Evolutionary conservation across 208 protist genomes (phyloP).

Genomic region (Strigomonas culicis): DNA sequence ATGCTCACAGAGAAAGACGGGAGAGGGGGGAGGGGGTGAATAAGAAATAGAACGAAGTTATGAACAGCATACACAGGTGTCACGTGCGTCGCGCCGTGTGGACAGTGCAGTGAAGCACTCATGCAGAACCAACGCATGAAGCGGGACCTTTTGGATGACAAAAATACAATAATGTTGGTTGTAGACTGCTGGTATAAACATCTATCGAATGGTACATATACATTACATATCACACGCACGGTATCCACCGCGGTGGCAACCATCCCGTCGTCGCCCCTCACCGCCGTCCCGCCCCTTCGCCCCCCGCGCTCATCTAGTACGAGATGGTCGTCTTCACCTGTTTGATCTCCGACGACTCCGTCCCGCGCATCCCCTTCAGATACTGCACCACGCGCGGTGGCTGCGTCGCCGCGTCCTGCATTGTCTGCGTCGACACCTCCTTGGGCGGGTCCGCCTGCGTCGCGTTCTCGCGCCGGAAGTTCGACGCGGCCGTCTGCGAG

Average conservation of each 20-base stretch:
- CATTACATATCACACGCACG: conserved; percentile 6
- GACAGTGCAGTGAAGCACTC: too few relatives aligned
- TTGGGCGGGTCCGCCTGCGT: conserved; percentile 74
- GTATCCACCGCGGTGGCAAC: background rate
- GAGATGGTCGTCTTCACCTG: conserved; percentile 77
- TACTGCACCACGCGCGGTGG: conserved; percentile 81
- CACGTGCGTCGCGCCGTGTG: too few relatives aligned
- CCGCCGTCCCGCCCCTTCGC: too few relatives aligned
- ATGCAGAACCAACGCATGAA: background rate
- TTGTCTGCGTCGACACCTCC: conserved; percentile 72
- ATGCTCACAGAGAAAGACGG: background rate
- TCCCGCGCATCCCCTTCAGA: conserved; percentile 86
- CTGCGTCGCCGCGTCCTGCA: conserved; percentile 79
- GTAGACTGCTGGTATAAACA: background rate
- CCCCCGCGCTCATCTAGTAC: conserved; percentile 32
- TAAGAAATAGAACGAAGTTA: too few relatives aligned
- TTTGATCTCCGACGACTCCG: conserved; percentile 66
- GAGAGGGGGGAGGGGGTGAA: too few relatives aligned
- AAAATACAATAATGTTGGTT: too few relatives aligned
- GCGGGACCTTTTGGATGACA: background rate
- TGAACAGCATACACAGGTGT: too few relatives aligned
- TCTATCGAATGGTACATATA: conserved; percentile 13
- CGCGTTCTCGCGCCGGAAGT: conserved; percentile 79
- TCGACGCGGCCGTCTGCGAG: conserved; percentile 76
- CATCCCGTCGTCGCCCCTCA: too few relatives aligned